Evolutionary conservation across 495 filamentous ascomycete species (phyloP), one percentile per base, ranked within the genome.

Genomic region (Xylaria grammica): DNA sequence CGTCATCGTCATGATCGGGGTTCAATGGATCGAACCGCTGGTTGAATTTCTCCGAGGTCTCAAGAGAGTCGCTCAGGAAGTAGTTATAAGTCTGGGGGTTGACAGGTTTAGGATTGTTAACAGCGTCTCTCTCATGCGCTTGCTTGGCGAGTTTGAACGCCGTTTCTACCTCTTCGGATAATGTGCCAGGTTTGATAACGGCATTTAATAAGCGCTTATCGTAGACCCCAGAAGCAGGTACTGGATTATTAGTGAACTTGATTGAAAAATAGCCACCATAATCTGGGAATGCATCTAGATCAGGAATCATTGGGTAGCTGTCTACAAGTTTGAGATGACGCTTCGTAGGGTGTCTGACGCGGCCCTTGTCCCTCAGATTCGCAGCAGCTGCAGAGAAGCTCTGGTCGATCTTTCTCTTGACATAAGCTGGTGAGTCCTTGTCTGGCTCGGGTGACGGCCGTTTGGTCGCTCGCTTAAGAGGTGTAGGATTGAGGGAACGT

Each of bases 271-370:
- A 97, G 17, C 89, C 88, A 59, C 92, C 92, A 27, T 87, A 88
- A 73, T 97, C 91, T n/a, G 93, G 90, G 71, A 94, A 89, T 9
- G 91, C 90, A 19, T 91, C 87, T n/a, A 94, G 84, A 67, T 98
- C 95, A 1, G 95, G 95, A 2, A 97, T 77, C 15, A 99, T 70
- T 1, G 95, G 91, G 70, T 87, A 94, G 63, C 87, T 86, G 50
- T 93, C 92, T 32, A 96, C 83, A 7, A 93, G 80, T 69, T 90
- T 89, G 50, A 96, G 70, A 67, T 88, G 86, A n/a, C 87, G 85
- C 71, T 94, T 94, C 22, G 86, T 86, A 0, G 95, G 96, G 70
- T 99, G 94, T 62, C 87, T 85, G 8, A 96, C 89, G 40, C 85
- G 78, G 34, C 81, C 87, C 86, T 88, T 92, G 26, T 94, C 90